A percentile compares a stretch with the other conserved stretches of the same genome.
Evolutionary conservation across 768 basidiomycete species (phyloP).

Genomic region (Kondoa subrosea): DNA sequence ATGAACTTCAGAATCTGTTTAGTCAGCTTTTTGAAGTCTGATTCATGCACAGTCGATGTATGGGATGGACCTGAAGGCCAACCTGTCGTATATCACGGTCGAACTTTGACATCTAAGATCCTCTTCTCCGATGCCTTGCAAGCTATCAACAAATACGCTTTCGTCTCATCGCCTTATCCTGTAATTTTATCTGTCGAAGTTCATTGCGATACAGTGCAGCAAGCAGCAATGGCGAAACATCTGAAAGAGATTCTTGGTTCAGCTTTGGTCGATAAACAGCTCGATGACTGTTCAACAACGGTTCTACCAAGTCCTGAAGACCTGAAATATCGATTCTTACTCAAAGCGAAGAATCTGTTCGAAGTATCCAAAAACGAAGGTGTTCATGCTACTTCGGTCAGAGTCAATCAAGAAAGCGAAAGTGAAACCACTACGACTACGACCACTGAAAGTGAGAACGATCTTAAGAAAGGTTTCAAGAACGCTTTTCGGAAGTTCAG

Average conservation of each 20-base stretch:
- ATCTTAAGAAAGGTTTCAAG: slow-evolving; percentile 4
- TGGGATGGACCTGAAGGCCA: slow-evolving; percentile 55
- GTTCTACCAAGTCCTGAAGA: slow-evolving; percentile 69
- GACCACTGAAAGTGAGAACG: background rate
- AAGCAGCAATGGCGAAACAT: slow-evolving; percentile 59
- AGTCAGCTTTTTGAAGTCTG: background rate
- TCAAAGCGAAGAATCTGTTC: slow-evolving; percentile 76
- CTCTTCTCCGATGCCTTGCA: slow-evolving; percentile 60
- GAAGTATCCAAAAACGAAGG: slow-evolving; percentile 28
- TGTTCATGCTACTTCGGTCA: background rate
- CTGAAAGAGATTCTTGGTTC: slow-evolving; percentile 50
- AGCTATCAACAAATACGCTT: slow-evolving; percentile 76
- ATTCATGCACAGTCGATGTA: slow-evolving; percentile 54
- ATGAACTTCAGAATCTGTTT: background rate
- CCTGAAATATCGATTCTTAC: slow-evolving; percentile 55
- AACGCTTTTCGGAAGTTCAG: background rate
- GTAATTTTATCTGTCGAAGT: slow-evolving; percentile 85
- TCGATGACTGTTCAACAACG: slow-evolving; percentile 15
- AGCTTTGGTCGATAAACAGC: slow-evolving; percentile 35
- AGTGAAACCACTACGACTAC: slow-evolving; percentile 6
- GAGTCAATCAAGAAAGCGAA: background rate
- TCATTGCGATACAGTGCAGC: slow-evolving; percentile 62
- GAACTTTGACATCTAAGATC: slow-evolving; percentile 70
- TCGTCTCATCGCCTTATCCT: slow-evolving; percentile 76
- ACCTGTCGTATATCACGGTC: slow-evolving; percentile 75